Conservation (phyloP, 2,329 filamentous ascomycete species). For the Leptographium procerum region DNA sequence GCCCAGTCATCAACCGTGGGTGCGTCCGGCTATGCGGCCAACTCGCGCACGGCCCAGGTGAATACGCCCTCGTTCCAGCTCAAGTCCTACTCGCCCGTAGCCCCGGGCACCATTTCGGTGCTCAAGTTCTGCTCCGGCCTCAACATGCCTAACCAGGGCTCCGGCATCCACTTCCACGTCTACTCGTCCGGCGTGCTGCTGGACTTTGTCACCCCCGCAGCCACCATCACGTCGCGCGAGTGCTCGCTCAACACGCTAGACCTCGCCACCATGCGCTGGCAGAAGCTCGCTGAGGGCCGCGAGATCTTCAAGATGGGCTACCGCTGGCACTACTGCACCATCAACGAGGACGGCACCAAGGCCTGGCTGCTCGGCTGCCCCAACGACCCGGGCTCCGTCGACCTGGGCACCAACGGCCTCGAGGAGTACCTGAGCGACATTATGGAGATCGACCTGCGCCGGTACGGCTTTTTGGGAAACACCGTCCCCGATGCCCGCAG, state of each 20-base stretch:
- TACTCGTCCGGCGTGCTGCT: constrained; percentile 88
- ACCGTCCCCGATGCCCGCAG: constrained; percentile 44
- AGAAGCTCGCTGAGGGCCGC: constrained; percentile 84
- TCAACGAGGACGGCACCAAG: constrained; percentile 90
- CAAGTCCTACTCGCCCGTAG: constrained; percentile 67
- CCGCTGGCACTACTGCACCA: constrained; percentile 95
- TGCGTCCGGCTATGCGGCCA: constrained; percentile 54
- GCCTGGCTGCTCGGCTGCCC: constrained; percentile 94
- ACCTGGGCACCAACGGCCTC: constrained; percentile 56
- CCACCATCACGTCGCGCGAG: constrained; percentile 74
- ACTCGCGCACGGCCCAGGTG: constrained; percentile 55
- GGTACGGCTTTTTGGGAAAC: constrained; percentile 83
- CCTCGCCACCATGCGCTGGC: constrained; percentile 78
- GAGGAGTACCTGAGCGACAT: constrained; percentile 94
- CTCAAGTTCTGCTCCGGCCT: constrained; percentile 82
- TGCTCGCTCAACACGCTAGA: constrained; percentile 87
- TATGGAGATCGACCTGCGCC: constrained; percentile 82
- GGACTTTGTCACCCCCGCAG: constrained; percentile 87
- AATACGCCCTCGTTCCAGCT: constrained; percentile 55
- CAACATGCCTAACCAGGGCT: constrained; percentile 76
- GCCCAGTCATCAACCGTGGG: constrained; percentile 40
- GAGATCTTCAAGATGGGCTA: constrained; percentile 90
- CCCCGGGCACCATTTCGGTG: constrained; percentile 80
- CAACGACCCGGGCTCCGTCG: constrained; percentile 55
- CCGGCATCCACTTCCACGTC: constrained; percentile 89